These are phyloP conservation scores for Yarrowia hollandica DNA, from an alignment of 805 yeast genomes.

Conservation along the genomic window DNA sequence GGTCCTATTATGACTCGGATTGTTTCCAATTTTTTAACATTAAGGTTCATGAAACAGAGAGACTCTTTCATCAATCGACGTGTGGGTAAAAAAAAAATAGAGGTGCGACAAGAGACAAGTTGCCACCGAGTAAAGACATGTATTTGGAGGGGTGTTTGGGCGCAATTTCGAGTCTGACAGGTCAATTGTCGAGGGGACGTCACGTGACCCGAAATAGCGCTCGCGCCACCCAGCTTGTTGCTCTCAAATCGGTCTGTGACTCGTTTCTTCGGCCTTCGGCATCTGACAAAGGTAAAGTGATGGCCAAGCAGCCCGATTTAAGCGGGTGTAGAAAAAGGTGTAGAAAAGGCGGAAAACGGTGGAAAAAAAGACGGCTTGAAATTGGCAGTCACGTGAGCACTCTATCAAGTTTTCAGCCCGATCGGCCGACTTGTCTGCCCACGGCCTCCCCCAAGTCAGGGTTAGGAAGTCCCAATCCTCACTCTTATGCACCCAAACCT, in stretches of 20 bases:
- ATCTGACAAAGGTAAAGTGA: not conserved
- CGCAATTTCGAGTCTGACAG: no score
- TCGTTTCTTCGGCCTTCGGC: not conserved
- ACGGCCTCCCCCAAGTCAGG: not conserved
- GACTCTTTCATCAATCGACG: not conserved
- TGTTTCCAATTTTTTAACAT: conserved; percentile 7
- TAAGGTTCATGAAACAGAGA: no score
- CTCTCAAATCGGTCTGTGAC: not conserved
- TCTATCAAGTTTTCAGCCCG: not conserved
- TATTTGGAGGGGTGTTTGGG: no score
- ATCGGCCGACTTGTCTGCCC: not conserved
- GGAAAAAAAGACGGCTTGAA: not conserved
- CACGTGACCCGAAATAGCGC: not conserved
- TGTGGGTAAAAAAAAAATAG: no score
- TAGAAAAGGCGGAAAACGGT: not conserved
- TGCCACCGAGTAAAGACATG: not conserved
- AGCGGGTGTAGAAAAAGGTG: not conserved
- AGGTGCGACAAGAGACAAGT: not conserved
- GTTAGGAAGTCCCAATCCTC: conserved; percentile 2
- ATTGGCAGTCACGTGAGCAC: not conserved
- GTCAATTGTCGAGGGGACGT: not conserved
- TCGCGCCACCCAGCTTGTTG: no score
- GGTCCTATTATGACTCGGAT: conserved; percentile 15
- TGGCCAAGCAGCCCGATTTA: not conserved
- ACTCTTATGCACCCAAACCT: conserved; percentile 16